Percentiles rank a stretch among this genome's conserved stretches.
Conservation (phyloP, 208 protist genomes). For the Acanthamoeba divionensis region DNA sequence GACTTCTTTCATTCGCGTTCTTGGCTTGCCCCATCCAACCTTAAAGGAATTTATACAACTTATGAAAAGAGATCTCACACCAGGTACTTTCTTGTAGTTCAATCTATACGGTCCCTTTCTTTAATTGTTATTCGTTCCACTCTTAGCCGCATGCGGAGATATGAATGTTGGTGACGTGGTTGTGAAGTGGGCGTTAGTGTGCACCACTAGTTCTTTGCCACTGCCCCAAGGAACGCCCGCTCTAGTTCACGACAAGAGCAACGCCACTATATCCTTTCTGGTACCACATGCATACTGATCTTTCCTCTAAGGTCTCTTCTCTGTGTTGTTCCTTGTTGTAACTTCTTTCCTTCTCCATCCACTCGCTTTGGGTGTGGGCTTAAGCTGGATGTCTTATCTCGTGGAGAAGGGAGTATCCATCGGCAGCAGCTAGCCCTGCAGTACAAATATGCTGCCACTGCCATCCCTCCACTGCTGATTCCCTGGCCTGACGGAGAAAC, state of each 20-base stretch:
- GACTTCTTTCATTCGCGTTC: background rate
- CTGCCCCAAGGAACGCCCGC: background rate
- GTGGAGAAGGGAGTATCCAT: too few species aligned
- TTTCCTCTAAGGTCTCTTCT: too few species aligned
- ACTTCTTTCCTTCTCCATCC: too few species aligned
- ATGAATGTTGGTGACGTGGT: background rate
- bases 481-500: too few species aligned
- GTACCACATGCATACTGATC: background rate
- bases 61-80: background rate
- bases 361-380: too few species aligned
- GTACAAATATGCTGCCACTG: too few species aligned
- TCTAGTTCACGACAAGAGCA: background rate
- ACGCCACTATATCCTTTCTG: background rate
- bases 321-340: too few species aligned
- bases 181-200: background rate
- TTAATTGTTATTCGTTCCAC: background rate
- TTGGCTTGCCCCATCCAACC: background rate
- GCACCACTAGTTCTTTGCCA: background rate
- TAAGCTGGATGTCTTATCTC: too few species aligned
- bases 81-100: background rate
- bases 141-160: background rate
- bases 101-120: background rate
- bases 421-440: too few species aligned
- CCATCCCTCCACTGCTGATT: too few species aligned
- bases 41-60: slow-evolving; percentile 12